These are phyloP conservation scores for Blastobotrys serpentis DNA, from an alignment of 1,139 yeast species.

Conservation along the genomic window DNA sequence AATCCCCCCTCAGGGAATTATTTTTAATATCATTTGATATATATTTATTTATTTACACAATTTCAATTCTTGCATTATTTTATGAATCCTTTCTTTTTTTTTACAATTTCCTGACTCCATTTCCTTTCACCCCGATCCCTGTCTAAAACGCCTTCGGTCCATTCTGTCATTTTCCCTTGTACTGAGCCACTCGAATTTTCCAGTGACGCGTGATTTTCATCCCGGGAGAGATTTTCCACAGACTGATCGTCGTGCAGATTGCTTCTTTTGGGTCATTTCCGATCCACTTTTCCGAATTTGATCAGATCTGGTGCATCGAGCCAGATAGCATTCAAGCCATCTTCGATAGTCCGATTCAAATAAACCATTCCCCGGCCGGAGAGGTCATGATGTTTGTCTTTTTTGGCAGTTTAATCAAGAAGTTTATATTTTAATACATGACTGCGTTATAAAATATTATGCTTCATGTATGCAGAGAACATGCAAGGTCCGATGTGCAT, in stretches of 20 bases:
- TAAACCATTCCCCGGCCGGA: not conserved
- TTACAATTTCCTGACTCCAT: not conserved
- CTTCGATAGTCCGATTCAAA: too few relatives aligned
- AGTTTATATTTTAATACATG: too few relatives aligned
- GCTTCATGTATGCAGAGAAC: too few relatives aligned
- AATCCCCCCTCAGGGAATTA: too few relatives aligned
- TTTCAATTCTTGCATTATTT: too few relatives aligned
- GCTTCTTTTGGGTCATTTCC: not conserved
- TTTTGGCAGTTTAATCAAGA: too few relatives aligned
- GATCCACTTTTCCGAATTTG: conserved; percentile 2
- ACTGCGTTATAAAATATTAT: too few relatives aligned
- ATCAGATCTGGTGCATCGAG: not conserved
- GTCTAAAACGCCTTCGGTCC: not conserved
- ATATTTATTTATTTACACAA: too few relatives aligned
- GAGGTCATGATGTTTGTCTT: not conserved
- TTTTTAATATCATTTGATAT: too few relatives aligned
- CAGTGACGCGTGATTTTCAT: conserved; percentile 4
- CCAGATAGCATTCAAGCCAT: too few relatives aligned
- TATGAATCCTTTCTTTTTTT: too few relatives aligned
- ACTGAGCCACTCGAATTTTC: conserved; percentile 1
- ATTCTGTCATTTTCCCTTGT: not conserved
- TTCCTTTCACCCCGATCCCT: not conserved
- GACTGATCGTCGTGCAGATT: not conserved
- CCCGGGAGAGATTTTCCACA: conserved; percentile 3
- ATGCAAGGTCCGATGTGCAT: too few relatives aligned